Conservation (phyloP, 2,329 filamentous ascomycete species). For the Fonsecaea pedrosoi region DNA sequence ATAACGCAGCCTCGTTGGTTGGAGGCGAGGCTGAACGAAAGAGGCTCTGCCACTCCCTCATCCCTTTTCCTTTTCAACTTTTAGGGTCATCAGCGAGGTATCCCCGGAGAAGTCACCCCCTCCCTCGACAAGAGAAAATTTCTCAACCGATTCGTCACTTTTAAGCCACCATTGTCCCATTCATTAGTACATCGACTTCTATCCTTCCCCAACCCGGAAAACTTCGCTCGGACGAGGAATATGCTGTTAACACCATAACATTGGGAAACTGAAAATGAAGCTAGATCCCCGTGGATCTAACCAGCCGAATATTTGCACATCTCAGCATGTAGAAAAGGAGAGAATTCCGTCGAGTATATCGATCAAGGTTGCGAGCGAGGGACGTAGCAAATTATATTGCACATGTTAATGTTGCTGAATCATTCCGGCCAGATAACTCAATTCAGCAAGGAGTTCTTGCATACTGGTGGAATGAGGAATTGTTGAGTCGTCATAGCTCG, state of each 20-base stretch:
- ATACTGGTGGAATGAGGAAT: constrained; percentile 49
- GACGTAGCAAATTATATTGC: background rate
- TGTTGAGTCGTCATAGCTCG: constrained; percentile 5
- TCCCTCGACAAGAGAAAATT: background rate
- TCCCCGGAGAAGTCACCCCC: background rate
- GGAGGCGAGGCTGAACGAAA: background rate
- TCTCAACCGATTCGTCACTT: background rate
- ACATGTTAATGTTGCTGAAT: constrained; percentile 49
- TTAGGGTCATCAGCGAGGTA: background rate
- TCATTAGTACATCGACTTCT: background rate
- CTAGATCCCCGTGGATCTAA: background rate
- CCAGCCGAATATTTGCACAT: background rate
- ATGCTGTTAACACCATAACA: background rate
- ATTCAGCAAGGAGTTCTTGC: constrained; percentile 58
- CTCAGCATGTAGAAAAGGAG: constrained; percentile 8
- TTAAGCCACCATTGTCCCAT: background rate
- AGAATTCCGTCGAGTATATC: background rate
- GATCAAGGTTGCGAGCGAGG: background rate
- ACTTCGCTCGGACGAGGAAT: background rate
- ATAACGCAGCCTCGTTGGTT: background rate
- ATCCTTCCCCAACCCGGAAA: background rate
- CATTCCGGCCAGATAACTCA: constrained; percentile 58
- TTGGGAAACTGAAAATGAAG: background rate
- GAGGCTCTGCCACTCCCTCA: background rate
- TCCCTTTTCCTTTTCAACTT: background rate